Conservation (phyloP, 1,139 yeast genomes). For the Suhomyces panamericanus region DNA sequence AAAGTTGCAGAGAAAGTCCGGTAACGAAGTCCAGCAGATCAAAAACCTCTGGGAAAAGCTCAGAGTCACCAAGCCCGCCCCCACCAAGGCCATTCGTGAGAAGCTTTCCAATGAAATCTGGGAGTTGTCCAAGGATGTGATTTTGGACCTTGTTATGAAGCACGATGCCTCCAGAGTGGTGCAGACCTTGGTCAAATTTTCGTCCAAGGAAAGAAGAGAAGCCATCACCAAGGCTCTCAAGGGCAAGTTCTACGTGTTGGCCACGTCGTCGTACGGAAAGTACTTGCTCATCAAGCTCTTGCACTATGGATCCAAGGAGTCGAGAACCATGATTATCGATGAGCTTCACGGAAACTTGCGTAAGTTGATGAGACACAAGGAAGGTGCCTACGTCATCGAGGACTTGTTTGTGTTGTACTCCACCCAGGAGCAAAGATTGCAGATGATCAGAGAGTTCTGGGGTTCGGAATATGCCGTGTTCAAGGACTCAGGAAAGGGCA, state of each 20-base stretch:
- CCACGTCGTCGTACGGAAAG: slow-evolving; percentile 92
- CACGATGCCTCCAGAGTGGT: slow-evolving; percentile 97
- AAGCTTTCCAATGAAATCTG: slow-evolving; percentile 82
- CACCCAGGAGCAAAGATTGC: slow-evolving; percentile 78
- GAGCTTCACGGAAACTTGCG: slow-evolving; percentile 90
- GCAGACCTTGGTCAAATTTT: slow-evolving; percentile 87
- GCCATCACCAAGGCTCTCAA: slow-evolving; percentile 67
- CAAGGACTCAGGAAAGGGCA: slow-evolving; percentile 68
- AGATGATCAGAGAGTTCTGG: slow-evolving; percentile 94
- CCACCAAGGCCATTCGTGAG: slow-evolving; percentile 75
- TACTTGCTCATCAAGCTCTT: slow-evolving; percentile 83
- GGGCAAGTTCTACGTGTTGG: slow-evolving; percentile 77
- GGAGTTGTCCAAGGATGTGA: slow-evolving; percentile 73
- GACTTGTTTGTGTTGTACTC: slow-evolving; percentile 88
- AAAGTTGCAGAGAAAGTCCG: slow-evolving; percentile 82
- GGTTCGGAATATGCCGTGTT: slow-evolving; percentile 95
- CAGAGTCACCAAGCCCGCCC: slow-evolving; percentile 81
- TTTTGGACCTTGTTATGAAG: slow-evolving; percentile 84
- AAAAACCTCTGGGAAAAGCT: slow-evolving; percentile 89
- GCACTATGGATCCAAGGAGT: slow-evolving; percentile 86
- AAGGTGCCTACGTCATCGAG: slow-evolving; percentile 98
- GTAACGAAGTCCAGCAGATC: slow-evolving; percentile 80
- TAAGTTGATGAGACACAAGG: slow-evolving; percentile 93
- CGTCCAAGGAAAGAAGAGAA: slow-evolving; percentile 77
- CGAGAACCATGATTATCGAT: slow-evolving; percentile 70